Evolutionary conservation across 2,329 filamentous ascomycete genomes (phyloP).

Genomic region (Aureobasidium mangrovei): DNA sequence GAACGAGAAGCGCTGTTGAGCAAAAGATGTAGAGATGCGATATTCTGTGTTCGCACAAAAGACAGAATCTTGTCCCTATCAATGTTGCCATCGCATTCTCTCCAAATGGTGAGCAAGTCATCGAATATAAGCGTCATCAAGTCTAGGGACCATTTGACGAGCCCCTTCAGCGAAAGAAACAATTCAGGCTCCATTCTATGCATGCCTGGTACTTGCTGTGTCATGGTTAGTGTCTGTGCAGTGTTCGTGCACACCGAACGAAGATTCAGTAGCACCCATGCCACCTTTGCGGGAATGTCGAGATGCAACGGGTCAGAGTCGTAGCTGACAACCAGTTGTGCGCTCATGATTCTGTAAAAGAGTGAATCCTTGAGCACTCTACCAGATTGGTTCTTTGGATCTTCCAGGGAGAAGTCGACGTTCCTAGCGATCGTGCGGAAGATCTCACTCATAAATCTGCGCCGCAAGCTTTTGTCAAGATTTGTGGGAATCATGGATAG

Average conservation of each 20-base stretch:
- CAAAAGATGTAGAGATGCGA: constrained; percentile 42
- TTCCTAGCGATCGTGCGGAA: constrained; percentile 62
- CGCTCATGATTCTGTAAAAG: constrained; percentile 67
- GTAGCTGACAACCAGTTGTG: constrained; percentile 71
- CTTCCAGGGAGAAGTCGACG: constrained; percentile 74
- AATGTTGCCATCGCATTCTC: constrained; percentile 1
- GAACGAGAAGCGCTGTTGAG: constrained; percentile 66
- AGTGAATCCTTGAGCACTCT: constrained; percentile 62
- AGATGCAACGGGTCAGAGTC: constrained; percentile 50
- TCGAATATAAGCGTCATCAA: constrained; percentile 49
- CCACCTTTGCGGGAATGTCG: constrained; percentile 61
- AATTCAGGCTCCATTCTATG: constrained; percentile 45
- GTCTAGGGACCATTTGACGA: constrained; percentile 70
- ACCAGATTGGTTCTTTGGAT: constrained; percentile 49
- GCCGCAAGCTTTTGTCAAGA: constrained; percentile 49
- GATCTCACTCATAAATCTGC: constrained; percentile 58
- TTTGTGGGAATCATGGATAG: constrained; percentile 34
- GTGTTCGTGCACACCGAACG: constrained; percentile 46
- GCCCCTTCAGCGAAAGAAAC: constrained; percentile 62
- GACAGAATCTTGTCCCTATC: not conserved
- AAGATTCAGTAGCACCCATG: constrained; percentile 65
- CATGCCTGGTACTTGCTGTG: constrained; percentile 16
- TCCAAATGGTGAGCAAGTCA: constrained; percentile 34
- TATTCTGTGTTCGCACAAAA: constrained; percentile 17
- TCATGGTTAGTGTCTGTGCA: constrained; percentile 20